Conservation (phyloP, 176 grass and related monocot genomes). For the Avena sativa region DNA sequence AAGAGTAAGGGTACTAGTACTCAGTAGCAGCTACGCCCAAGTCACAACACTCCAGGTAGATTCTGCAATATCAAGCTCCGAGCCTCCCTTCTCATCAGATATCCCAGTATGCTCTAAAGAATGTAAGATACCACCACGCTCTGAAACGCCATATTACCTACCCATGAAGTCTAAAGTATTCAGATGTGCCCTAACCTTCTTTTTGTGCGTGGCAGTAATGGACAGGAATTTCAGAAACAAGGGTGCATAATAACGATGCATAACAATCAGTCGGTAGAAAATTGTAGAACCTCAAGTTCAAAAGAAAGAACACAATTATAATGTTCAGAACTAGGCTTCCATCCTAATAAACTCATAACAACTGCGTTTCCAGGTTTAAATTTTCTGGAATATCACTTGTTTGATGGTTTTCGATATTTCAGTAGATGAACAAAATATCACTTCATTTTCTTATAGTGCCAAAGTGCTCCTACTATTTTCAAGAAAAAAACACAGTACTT, state of each 20-base stretch:
- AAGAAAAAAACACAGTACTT: background rate
- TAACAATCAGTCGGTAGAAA: background rate
- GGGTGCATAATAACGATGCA: background rate
- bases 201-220: background rate
- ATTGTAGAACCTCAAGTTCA: background rate
- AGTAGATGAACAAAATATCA: background rate
- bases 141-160: background rate
- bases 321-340: background rate
- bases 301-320: background rate
- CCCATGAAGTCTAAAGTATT: background rate
- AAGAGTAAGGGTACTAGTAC: too few species aligned
- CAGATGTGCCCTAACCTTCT: background rate
- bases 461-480: background rate
- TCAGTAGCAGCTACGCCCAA: background rate
- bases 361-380: background rate
- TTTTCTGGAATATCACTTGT: background rate
- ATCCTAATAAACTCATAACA: background rate
- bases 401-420: background rate
- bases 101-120: too few species aligned
- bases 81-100: too few species aligned
- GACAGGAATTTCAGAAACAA: background rate
- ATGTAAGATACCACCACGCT: background rate
- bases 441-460: background rate
- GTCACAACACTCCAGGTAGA: background rate
- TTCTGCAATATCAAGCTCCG: too few species aligned